Evolutionary conservation across 1,139 yeast species (phyloP).

Genomic region (Geotrichum candidum): DNA sequence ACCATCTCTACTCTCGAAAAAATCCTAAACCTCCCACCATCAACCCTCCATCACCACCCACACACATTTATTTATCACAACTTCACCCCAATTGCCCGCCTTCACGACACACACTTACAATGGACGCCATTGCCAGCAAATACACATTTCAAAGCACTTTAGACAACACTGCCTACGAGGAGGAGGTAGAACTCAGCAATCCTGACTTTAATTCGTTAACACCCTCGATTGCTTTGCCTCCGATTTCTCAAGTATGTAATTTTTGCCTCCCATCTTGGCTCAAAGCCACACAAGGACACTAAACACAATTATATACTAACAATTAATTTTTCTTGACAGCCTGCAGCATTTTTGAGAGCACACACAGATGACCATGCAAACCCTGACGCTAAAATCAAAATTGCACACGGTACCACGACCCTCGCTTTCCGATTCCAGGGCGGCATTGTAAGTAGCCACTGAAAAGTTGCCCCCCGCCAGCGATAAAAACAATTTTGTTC

Average conservation of each 20-base stretch:
- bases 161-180: constrained; percentile 16
- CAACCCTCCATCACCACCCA: neutral
- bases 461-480: neutral
- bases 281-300: neutral
- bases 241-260: constrained; percentile 53
- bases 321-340: constrained; percentile 37
- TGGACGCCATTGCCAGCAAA: constrained; percentile 26
- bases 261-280: constrained; percentile 4
- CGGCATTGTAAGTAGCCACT: constrained; percentile 49
- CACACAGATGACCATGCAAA: constrained; percentile 91
- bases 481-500: neutral
- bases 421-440: constrained; percentile 93
- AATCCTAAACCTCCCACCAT: neutral
- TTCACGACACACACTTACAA: constrained; percentile 10
- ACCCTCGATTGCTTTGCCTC: constrained; percentile 70
- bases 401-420: constrained; percentile 98
- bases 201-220: constrained; percentile 30
- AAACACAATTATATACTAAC: constrained; percentile 1
- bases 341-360: constrained; percentile 93
- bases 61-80: neutral
- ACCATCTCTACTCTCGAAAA: neutral
- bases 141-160: constrained; percentile 18
- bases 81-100: constrained; percentile 1
- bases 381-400: constrained; percentile 91
- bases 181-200: constrained; percentile 10